Percentiles rank a stretch among this genome's conserved stretches.
These are phyloP conservation scores for Populus deltoides DNA, from an alignment of 345 rosid species.

Conservation along the genomic window DNA sequence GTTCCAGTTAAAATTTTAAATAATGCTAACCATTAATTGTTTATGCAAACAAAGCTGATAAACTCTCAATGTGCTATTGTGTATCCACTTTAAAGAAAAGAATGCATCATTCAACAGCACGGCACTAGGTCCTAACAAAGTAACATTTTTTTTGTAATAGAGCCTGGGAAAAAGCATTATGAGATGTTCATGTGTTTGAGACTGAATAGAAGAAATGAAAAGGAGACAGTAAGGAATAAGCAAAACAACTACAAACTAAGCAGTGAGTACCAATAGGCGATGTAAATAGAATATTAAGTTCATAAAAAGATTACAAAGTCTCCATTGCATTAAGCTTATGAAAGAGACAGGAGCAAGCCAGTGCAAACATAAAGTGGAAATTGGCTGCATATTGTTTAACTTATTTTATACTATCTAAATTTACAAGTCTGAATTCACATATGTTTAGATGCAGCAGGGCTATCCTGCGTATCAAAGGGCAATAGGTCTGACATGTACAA, in stretches of 20 bases:
- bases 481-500: not conserved
- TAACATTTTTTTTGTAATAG: not conserved
- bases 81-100: not conserved
- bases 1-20: not conserved
- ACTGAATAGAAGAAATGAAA: not conserved
- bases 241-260: not conserved
- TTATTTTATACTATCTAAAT: not conserved
- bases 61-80: not conserved
- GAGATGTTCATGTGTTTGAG: not conserved
- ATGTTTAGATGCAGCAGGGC: not conserved
- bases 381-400: not conserved
- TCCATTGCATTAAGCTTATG: not conserved
- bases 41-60: not conserved
- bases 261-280: not conserved
- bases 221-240: not conserved
- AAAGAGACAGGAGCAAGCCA: not conserved
- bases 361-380: not conserved
- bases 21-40: not conserved
- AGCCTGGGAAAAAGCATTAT: not conserved
- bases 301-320: not conserved
- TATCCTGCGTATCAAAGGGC: not conserved
- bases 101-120: not conserved
- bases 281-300: not conserved
- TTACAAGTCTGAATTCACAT: not conserved
- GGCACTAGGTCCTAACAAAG: not conserved